Base-by-base conservation (phyloP, 495 filamentous ascomycete species). In the Pseudomonodictys pantanalensis region DNA sequence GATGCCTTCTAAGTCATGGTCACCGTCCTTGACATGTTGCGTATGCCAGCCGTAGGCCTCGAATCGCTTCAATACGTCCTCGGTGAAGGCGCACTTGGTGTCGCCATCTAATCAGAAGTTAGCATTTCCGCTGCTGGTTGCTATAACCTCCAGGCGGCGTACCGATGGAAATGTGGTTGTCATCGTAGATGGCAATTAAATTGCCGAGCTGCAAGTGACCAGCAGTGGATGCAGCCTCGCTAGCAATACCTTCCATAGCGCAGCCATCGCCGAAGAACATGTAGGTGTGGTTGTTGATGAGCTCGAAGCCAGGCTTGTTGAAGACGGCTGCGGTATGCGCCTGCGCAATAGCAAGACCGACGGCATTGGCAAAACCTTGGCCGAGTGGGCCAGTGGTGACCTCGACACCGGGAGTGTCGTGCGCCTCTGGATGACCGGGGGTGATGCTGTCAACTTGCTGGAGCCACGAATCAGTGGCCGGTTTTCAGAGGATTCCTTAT, bases 41-140 rank as follows among this genome's bases (percentile, higher is more conserved):
- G 81, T 83, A 75, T 99, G 93, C 95, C 95, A 99, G 78, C 93
- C 93, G 74, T 99, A 99, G 45, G 95, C 74, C 79, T 97, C 90
- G 76, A 97, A 97, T 66, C 93, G 85, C 85, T 93, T 91, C 70
- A 85, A 71, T 61, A 99, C 93, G 64, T 99, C 95, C 77, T 99
- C 93, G 43, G 93, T 99, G 80, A 99, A 99, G 50, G 93, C 87
- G 68, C 81, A 84, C 78, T 90, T 90, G 75, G 90, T 99, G 79
- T 95, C 86, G 75, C 93, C 93, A 70, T 99, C 93, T 87, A 53
- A 10, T 45, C 20, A 35, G 9, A 30, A 24, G 33, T 80, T 56
- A 45, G 68, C 43, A 69, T 48, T 42, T 39, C 15, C 7, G 28
- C 20, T 58, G 52, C 32, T 28, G 25, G 28, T 39, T 38, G 12